A percentile compares a stretch with the other conserved stretches of the same genome.
phyloP scores from a whole-genome alignment of 805 yeast genomes.

The Candida taoyuanica region DNA sequence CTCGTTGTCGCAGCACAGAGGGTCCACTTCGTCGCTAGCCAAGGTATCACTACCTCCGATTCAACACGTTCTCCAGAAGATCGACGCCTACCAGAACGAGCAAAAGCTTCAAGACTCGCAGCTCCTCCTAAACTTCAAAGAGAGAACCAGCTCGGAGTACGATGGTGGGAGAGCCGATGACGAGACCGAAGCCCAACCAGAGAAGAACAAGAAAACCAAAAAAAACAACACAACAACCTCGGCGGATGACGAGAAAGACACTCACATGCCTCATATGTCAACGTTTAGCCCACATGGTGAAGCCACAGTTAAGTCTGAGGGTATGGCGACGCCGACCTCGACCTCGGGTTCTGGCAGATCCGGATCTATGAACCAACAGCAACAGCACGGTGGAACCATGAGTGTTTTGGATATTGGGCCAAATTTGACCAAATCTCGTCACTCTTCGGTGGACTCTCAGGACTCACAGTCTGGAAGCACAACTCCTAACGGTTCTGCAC shows the following conservation, averaged over 20 bases:
- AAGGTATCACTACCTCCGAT: slow-evolving; percentile 23
- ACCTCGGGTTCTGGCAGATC: slow-evolving; percentile 4
- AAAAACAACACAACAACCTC: too few species aligned
- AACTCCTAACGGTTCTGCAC: slow-evolving; percentile 5
- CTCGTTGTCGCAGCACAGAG: background rate
- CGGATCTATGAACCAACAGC: background rate
- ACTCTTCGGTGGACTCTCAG: slow-evolving; percentile 16
- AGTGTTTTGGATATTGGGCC: slow-evolving; percentile 11
- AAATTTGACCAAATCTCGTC: slow-evolving; percentile 13
- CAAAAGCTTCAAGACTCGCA: slow-evolving; percentile 28
- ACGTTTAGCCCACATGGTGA: slow-evolving; percentile 14
- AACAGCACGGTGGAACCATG: slow-evolving; percentile 8
- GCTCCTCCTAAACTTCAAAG: slow-evolving; percentile 23
- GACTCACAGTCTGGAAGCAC: slow-evolving; percentile 11
- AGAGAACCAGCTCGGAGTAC: slow-evolving; percentile 12
- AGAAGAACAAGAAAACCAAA: too few species aligned
- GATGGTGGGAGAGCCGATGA: background rate
- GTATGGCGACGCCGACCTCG: background rate
- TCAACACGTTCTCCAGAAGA: slow-evolving; percentile 22
- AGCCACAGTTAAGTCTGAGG: slow-evolving; percentile 4
- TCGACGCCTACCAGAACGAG: slow-evolving; percentile 26
- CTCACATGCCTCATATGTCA: slow-evolving; percentile 3
- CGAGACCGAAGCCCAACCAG: background rate
- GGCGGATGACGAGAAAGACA: background rate
- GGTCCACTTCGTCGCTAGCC: background rate